These are phyloP conservation scores for Plasmodium reichenowi DNA, from an alignment of 169 alveolate species.

Conservation along the genomic window DNA sequence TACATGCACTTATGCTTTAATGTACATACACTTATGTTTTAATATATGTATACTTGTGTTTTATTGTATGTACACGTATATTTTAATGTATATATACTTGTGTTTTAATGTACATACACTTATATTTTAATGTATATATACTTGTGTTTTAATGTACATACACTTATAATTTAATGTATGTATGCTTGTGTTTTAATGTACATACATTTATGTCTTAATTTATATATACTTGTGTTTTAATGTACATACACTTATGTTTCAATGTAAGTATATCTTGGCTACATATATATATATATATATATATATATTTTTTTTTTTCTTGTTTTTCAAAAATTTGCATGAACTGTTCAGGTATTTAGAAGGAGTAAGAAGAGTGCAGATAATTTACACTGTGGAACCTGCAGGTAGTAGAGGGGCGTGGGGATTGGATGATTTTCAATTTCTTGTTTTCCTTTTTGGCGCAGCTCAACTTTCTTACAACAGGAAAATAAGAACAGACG, in stretches of 20 bases:
- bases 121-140: too few relatives aligned
- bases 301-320: background rate
- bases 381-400: slow-evolving; percentile 97
- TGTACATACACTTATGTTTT: too few relatives aligned
- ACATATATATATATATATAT: background rate
- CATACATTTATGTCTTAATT: background rate
- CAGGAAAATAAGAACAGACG: slow-evolving; percentile 77
- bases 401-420: slow-evolving; percentile 99
- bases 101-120: too few relatives aligned
- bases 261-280: too few relatives aligned
- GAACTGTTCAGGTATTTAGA: slow-evolving; percentile 91
- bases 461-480: slow-evolving; percentile 94
- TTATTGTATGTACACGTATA: too few relatives aligned
- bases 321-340: background rate
- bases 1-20: background rate
- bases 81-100: too few relatives aligned
- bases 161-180: too few relatives aligned
- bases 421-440: slow-evolving; percentile 99
- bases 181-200: background rate
- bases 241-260: too few relatives aligned
- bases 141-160: too few relatives aligned
- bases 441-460: slow-evolving; percentile 96
- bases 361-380: slow-evolving; percentile 94
- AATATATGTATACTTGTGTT: too few relatives aligned
- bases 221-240: too few relatives aligned